These are phyloP conservation scores for Pochonia chlamydosporia DNA, from an alignment of 2,329 filamentous ascomycete species.

Conservation along the genomic window DNA sequence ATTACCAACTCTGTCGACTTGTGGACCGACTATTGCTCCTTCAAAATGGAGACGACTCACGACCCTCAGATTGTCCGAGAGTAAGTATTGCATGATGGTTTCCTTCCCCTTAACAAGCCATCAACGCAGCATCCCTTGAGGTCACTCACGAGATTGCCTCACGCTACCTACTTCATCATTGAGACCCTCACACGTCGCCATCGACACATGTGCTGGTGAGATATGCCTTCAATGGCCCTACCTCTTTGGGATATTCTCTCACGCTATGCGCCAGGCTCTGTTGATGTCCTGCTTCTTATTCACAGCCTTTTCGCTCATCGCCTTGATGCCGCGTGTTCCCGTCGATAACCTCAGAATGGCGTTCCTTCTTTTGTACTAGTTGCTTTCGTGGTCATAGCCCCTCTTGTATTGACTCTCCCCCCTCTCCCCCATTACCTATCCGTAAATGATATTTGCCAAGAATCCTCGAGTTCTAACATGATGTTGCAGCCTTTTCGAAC, in stretches of 20 bases:
- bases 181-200: slow-evolving; percentile 30
- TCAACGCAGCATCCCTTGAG: slow-evolving; percentile 37
- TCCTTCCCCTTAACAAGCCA: slow-evolving; percentile 62
- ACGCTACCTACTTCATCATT: slow-evolving; percentile 27
- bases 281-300: slow-evolving; percentile 34
- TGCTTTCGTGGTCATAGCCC: slow-evolving; percentile 43
- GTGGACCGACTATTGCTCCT: slow-evolving; percentile 95
- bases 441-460: not conserved
- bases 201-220: slow-evolving; percentile 57
- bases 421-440: slow-evolving; percentile 10
- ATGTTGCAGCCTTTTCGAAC: slow-evolving; percentile 79
- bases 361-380: slow-evolving; percentile 42
- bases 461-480: slow-evolving; percentile 18
- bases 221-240: slow-evolving; percentile 57
- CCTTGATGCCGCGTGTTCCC: slow-evolving; percentile 23
- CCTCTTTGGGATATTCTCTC: slow-evolving; percentile 56
- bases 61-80: slow-evolving; percentile 94
- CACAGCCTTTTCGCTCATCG: slow-evolving; percentile 31
- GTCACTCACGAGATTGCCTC: slow-evolving; percentile 31
- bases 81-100: slow-evolving; percentile 74
- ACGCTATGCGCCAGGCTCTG: slow-evolving; percentile 60
- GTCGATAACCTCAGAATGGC: slow-evolving; percentile 18
- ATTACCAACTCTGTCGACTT: slow-evolving; percentile 92
- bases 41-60: slow-evolving; percentile 97
- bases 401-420: slow-evolving; percentile 53